Base-by-base conservation (phyloP, 495 filamentous ascomycete species). In the Letharia columbiana region DNA sequence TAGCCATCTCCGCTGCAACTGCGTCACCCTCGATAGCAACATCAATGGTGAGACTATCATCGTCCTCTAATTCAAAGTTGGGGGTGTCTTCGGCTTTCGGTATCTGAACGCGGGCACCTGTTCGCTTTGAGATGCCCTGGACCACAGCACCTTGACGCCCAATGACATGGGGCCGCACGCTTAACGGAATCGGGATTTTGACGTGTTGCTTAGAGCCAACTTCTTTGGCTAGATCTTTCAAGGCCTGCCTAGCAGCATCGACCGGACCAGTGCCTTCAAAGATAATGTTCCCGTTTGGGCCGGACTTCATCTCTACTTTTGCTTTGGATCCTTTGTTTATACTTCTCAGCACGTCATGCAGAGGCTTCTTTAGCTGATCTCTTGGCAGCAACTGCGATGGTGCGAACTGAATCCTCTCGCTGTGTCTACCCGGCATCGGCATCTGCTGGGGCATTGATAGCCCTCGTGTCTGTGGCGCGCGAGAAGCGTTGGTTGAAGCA, bases 21-120 rank as follows among this genome's bases (percentile, higher is more conserved):
- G 91, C 85, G 75, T 97, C 92, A 70, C 94, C 94, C 75, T 98
- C 92, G 69, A 99, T 87, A 33, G 85, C 67, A 39, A 99, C 87
- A 70, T 96, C 89, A 64, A 98, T 89, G 60, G 84, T 86, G 44
- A 84, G 82, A 71, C 89, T 87, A 57, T 95, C 91, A 67, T 98
- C 94, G 45, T 90, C 86, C 9, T 83, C 84, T 18, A 77, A 74
- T 18, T 78, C 77, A 17, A 74, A 72, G 9, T 82, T 70, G 37
- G 75, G 74, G 37, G 75, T 70, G 49, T 87, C 86, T 31, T 92
- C 90, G 18, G 79, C 78, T 73, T 89, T 93, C 20, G 92, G 92
- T 66, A 99, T 82, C 71, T 93, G 90, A 68, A 99, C 90, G 49
- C 86, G 85, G 23, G 94, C 92, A 60, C 92, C 91, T 0, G 90